Conservation (phyloP, 1,284 basidiomycete genomes). For the Pterulicium gracile region DNA sequence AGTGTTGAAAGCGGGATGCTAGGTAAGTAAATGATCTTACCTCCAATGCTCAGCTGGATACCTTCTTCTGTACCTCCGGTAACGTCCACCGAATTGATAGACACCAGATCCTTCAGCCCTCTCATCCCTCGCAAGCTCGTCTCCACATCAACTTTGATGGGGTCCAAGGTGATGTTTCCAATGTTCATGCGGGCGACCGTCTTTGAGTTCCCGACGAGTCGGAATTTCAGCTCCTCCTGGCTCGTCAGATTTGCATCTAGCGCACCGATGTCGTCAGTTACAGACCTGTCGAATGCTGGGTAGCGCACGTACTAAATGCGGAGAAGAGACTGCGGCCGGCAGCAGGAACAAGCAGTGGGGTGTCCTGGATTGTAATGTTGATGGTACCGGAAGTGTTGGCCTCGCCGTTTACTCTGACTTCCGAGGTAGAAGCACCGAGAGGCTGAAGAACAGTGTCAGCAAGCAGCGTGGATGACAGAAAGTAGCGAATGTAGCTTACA, state of each 20-base stretch:
- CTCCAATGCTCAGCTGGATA: constrained; percentile 50
- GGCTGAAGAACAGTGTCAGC: constrained; percentile 29
- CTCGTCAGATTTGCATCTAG: constrained; percentile 43
- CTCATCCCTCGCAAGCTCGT: constrained; percentile 53
- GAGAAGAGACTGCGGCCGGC: constrained; percentile 41
- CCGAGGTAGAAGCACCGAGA: constrained; percentile 46
- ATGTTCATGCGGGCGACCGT: constrained; percentile 61
- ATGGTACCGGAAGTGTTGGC: constrained; percentile 58
- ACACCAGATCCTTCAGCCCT: constrained; percentile 48
- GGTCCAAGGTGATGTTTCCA: constrained; percentile 59
- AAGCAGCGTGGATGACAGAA: too few species aligned
- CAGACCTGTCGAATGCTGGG: constrained; percentile 4
- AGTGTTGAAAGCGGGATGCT: too few species aligned
- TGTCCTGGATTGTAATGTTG: constrained; percentile 51
- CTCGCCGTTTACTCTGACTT: constrained; percentile 36
- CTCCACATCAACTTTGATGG: constrained; percentile 69
- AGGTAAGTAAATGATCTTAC: constrained; percentile 23
- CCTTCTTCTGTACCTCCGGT: constrained; percentile 55
- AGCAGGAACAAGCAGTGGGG: constrained; percentile 40
- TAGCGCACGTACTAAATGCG: constrained; percentile 39
- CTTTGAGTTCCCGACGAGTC: constrained; percentile 50
- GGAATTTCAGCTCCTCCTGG: constrained; percentile 35
- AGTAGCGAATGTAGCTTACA: constrained; percentile 23
- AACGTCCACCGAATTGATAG: constrained; percentile 59
- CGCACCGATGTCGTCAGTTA: constrained; percentile 5